Conservation (phyloP, 148 eudicot genomes). For the Rhododendron vialii region DNA sequence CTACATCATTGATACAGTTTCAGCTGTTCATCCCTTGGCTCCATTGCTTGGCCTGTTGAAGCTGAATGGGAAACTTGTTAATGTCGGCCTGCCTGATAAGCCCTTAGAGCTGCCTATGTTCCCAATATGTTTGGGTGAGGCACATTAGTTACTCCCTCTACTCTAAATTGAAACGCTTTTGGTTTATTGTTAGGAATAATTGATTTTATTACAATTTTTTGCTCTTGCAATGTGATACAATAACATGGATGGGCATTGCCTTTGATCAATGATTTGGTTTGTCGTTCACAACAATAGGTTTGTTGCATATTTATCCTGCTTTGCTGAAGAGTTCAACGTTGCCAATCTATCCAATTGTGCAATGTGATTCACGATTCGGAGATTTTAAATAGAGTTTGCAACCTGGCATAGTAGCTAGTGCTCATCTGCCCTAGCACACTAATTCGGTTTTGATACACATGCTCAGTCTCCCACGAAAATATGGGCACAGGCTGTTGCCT, state of each 20-base stretch:
- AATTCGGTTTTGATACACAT: neutral
- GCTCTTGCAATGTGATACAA: neutral
- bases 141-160: neutral
- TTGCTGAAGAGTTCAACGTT: neutral
- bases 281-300: neutral
- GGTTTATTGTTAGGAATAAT: neutral
- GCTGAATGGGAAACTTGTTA: conserved; percentile 53
- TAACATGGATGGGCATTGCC: neutral
- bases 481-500: neutral
- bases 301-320: neutral
- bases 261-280: neutral
- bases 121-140: conserved; percentile 46
- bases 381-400: neutral
- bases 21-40: conserved; percentile 53
- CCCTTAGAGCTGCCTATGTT: conserved; percentile 55
- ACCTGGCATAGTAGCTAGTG: neutral
- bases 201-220: neutral
- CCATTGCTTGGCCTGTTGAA: conserved; percentile 59
- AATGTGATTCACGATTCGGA: neutral
- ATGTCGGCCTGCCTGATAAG: conserved; percentile 51
- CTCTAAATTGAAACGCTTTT: neutral
- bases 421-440: neutral
- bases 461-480: neutral
- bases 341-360: neutral
- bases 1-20: conserved; percentile 61